phyloP scores from a whole-genome alignment of 148 eudicot species.

The Selenicereus undatus region DNA sequence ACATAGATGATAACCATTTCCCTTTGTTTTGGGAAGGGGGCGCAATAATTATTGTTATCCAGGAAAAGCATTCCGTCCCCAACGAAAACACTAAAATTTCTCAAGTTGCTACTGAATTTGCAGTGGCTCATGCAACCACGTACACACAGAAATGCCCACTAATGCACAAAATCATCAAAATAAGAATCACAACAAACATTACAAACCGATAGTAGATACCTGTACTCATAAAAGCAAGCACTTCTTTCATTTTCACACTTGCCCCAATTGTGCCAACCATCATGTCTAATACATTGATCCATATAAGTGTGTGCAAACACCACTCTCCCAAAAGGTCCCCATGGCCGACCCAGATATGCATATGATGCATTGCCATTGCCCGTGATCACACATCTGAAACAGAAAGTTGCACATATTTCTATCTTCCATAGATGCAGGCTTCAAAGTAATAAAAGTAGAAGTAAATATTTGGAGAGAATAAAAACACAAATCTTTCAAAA shows the following conservation, averaged over 20 bases:
- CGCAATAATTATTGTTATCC: too few species aligned
- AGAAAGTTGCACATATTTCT: neutral
- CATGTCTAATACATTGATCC: constrained; percentile 75
- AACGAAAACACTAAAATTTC: too few species aligned
- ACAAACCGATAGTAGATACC: constrained; percentile 30
- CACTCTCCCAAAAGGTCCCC: constrained; percentile 98
- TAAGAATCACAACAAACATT: neutral
- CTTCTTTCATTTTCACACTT: constrained; percentile 88
- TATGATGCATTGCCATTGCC: constrained; percentile 73
- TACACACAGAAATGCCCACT: too few species aligned
- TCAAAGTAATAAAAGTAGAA: neutral
- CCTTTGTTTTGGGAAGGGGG: too few species aligned
- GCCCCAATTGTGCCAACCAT: constrained; percentile 95
- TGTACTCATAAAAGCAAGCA: constrained; percentile 98
- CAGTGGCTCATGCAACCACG: too few species aligned
- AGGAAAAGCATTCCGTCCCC: too few species aligned
- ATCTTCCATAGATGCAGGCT: neutral
- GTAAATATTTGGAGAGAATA: neutral
- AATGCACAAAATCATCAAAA: neutral
- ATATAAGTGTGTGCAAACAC: constrained; percentile 86
- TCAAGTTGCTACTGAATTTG: too few species aligned
- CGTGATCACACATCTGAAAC: constrained; percentile 82
- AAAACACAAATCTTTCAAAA: neutral
- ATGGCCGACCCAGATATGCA: constrained; percentile 85
- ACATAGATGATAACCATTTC: too few species aligned